A percentile compares a stretch with the other conserved stretches of the same genome.
phyloP scores from a whole-genome alignment of 371 early-diverging fungal genomes.

The Batkoa obscura region DNA sequence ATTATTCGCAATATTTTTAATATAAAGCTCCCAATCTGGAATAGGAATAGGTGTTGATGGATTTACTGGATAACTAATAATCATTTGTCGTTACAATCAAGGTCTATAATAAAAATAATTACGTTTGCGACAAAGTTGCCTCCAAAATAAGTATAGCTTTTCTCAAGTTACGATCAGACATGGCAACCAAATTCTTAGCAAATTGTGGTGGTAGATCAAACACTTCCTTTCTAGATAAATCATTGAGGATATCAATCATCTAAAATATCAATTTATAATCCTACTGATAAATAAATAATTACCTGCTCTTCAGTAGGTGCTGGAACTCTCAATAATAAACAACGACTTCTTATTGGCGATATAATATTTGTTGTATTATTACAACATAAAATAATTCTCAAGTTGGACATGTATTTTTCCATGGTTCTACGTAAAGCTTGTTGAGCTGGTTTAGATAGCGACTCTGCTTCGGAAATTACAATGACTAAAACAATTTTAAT shows the following conservation, averaged over 20 bases:
- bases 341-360: conserved; percentile 89
- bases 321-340: conserved; percentile 77
- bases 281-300: background rate
- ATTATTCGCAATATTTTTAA: conserved; percentile 37
- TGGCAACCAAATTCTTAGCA: conserved; percentile 41
- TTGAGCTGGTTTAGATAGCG: conserved; percentile 87
- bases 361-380: conserved; percentile 84
- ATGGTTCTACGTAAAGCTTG: conserved; percentile 96
- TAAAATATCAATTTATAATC: conserved; percentile 8
- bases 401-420: conserved; percentile 92
- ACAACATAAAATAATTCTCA: conserved; percentile 89
- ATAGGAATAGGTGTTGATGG: conserved; percentile 18
- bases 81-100: background rate
- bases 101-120: conserved; percentile 8
- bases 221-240: conserved; percentile 61
- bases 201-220: conserved; percentile 39
- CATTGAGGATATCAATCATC: conserved; percentile 37
- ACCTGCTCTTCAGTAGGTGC: conserved; percentile 60
- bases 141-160: conserved; percentile 82
- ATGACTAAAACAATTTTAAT: conserved; percentile 72
- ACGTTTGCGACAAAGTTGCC: conserved; percentile 59
- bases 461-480: conserved; percentile 93
- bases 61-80: background rate
- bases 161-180: conserved; percentile 70
- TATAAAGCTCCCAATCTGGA: conserved; percentile 83